Conservation (phyloP, 2,329 filamentous ascomycete species). For the Diaporthe velutina region DNA sequence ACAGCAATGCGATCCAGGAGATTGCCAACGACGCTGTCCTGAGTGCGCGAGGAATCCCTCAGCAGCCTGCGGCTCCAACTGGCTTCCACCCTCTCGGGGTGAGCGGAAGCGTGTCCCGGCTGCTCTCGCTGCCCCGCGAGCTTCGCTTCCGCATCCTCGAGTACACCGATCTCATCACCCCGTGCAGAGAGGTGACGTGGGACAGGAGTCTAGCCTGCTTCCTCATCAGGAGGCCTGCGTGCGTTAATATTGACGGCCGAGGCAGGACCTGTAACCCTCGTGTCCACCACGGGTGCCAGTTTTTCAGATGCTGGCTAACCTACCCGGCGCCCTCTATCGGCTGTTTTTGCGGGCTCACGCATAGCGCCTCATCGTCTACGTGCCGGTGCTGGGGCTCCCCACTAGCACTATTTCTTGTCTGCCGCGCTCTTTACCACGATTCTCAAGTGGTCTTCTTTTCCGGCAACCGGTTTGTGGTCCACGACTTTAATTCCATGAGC, state of each 20-base stretch:
- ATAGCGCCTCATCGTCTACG: conserved; percentile 37
- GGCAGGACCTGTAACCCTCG: neutral
- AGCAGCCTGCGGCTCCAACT: neutral
- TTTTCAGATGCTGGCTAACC: conserved; percentile 21
- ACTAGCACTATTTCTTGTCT: conserved; percentile 39
- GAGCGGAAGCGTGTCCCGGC: neutral
- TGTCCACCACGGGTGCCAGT: conserved; percentile 24
- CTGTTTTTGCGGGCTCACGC: conserved; percentile 38
- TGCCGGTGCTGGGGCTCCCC: conserved; percentile 41
- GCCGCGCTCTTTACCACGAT: conserved; percentile 30
- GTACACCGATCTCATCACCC: conserved; percentile 45
- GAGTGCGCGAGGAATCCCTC: conserved; percentile 7
- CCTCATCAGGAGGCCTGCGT: neutral
- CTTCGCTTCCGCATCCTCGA: conserved; percentile 41
- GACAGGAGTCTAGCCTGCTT: neutral
- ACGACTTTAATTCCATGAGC: neutral
- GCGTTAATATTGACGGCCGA: neutral
- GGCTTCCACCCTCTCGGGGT: neutral
- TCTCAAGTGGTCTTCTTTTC: conserved; percentile 35
- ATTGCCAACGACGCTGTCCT: conserved; percentile 29
- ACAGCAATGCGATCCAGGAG: conserved; percentile 1
- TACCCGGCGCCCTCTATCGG: neutral
- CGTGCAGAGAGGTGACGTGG: conserved; percentile 42
- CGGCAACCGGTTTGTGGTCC: conserved; percentile 39
- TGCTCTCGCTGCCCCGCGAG: conserved; percentile 41